phyloP scores from a whole-genome alignment of 2,329 filamentous ascomycete genomes.

The Trichothecium roseum region DNA sequence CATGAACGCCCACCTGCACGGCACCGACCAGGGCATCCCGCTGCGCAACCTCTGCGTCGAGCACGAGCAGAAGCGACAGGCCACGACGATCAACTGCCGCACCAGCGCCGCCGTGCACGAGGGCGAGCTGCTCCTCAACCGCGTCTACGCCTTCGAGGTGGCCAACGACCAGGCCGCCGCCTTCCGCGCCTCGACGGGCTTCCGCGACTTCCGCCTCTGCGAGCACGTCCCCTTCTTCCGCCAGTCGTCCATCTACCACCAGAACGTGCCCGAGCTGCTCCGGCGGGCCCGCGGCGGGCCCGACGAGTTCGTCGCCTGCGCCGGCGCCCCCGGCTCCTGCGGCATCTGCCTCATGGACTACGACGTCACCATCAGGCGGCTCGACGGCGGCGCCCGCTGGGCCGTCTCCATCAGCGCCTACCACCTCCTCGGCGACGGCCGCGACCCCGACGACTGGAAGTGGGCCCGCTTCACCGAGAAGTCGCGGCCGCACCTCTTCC shows the following conservation, averaged over 20 bases:
- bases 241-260: conserved; percentile 8
- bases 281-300: conserved; percentile 1
- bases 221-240: conserved; percentile 12
- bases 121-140: conserved; percentile 10
- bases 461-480: conserved; percentile 15
- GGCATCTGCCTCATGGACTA: conserved; percentile 14
- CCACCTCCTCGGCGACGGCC: conserved; percentile 12
- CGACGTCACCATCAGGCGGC: conserved; percentile 10
- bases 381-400: conserved; percentile 4
- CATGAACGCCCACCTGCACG: conserved; percentile 12
- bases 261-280: conserved; percentile 10
- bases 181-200: conserved; percentile 9
- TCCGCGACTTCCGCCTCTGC: conserved; percentile 12
- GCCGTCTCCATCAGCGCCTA: conserved; percentile 8
- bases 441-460: conserved; percentile 13
- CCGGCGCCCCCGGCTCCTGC: conserved; percentile 9
- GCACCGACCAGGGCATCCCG: conserved; percentile 9
- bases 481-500: conserved; percentile 10
- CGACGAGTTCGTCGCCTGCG: conserved; percentile 8
- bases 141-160: conserved; percentile 9
- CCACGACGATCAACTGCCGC: conserved; percentile 7
- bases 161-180: conserved; percentile 2
- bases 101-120: conserved; percentile 9
- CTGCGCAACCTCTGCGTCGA: conserved; percentile 8
- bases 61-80: conserved; percentile 7